Conservation (phyloP, 139 green algal genomes). For the Trebouxia sp. region DNA sequence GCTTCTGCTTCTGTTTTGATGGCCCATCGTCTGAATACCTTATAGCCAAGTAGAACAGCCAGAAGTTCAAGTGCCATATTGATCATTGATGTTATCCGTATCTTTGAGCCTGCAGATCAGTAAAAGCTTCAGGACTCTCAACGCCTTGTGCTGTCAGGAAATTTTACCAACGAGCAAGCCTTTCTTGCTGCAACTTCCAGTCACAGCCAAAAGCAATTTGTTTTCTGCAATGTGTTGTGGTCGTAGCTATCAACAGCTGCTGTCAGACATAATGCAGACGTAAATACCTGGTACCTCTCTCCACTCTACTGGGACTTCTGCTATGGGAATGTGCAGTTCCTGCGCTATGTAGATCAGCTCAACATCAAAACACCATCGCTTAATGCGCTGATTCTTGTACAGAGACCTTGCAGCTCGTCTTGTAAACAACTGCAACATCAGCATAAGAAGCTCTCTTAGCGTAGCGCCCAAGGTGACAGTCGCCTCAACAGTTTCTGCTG, state of each 20-base stretch:
- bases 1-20: constrained; percentile 23
- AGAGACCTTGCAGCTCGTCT: constrained; percentile 71
- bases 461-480: no score
- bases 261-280: no score
- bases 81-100: constrained; percentile 82
- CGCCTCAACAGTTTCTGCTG: background rate
- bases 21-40: constrained; percentile 21
- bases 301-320: constrained; percentile 83
- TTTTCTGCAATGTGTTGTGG: no score
- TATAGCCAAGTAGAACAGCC: constrained; percentile 61
- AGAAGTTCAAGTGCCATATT: constrained; percentile 91
- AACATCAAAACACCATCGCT: constrained; percentile 98
- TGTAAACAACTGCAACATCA: constrained; percentile 79
- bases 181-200: no score
- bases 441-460: background rate
- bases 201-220: no score
- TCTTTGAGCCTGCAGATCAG: constrained; percentile 82
- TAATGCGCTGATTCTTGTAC: constrained; percentile 88
- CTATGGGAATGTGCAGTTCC: constrained; percentile 56
- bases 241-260: no score
- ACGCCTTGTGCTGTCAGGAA: no score
- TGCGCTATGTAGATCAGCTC: constrained; percentile 90
- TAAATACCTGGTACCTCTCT: constrained; percentile 87
- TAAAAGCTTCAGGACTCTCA: background rate
- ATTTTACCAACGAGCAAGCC: no score